Evolutionary conservation across 2,329 filamentous ascomycete genomes (phyloP).

Genomic region (Ophiostoma himal-ulmi): DNA sequence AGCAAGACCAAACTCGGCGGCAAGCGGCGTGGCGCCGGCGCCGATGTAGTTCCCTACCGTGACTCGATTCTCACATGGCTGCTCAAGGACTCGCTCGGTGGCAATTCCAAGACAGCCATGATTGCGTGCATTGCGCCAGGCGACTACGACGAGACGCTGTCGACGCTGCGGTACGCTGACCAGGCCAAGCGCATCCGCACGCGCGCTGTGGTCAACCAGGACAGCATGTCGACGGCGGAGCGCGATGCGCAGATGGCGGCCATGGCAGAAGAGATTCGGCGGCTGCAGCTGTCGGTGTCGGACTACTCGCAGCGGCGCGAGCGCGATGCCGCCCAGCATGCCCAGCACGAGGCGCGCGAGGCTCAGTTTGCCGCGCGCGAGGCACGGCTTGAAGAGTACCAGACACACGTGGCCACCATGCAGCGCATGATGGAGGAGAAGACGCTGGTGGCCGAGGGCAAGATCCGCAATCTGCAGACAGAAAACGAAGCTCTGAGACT

Average conservation of each 20-base stretch:
- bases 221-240: slow-evolving; percentile 85
- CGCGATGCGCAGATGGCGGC: slow-evolving; percentile 88
- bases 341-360: slow-evolving; percentile 48
- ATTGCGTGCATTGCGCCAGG: slow-evolving; percentile 93
- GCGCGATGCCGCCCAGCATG: slow-evolving; percentile 57
- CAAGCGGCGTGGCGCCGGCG: slow-evolving; percentile 35
- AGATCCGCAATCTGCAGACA: slow-evolving; percentile 82
- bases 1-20: slow-evolving; percentile 30
- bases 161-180: slow-evolving; percentile 92
- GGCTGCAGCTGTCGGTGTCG: slow-evolving; percentile 69
- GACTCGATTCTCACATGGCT: slow-evolving; percentile 82
- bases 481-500: slow-evolving; percentile 85
- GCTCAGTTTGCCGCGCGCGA: slow-evolving; percentile 59
- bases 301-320: slow-evolving; percentile 61
- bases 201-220: slow-evolving; percentile 89
- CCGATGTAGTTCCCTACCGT: slow-evolving; percentile 81
- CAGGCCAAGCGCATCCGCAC: slow-evolving; percentile 97
- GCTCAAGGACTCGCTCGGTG: slow-evolving; percentile 89
- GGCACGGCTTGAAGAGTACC: slow-evolving; percentile 88
- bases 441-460: slow-evolving; percentile 82
- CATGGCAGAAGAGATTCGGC: slow-evolving; percentile 92
- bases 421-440: slow-evolving; percentile 95
- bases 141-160: slow-evolving; percentile 95
- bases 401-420: slow-evolving; percentile 81
- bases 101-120: slow-evolving; percentile 98